Percentiles rank a stretch among this genome's conserved stretches.
Evolutionary conservation across 176 grass and related monocot genomes (phyloP).

Genomic region (Aegilops sharonensis): DNA sequence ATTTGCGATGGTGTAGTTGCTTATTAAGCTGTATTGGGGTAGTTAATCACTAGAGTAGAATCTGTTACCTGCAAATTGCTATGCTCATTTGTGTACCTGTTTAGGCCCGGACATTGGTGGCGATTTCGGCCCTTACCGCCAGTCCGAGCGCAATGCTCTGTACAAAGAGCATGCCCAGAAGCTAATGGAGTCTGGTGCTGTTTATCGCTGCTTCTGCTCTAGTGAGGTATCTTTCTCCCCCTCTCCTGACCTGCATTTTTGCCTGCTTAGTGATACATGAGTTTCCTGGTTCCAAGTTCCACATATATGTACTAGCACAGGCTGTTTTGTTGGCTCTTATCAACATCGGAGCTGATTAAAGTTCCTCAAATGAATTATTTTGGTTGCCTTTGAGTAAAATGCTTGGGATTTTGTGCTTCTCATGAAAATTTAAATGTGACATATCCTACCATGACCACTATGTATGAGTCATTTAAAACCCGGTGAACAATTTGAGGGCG

Average conservation of each 20-base stretch:
- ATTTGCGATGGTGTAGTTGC: neutral
- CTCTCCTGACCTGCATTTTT: neutral
- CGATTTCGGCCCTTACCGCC: conserved; percentile 84
- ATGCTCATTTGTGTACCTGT: neutral
- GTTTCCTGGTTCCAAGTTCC: neutral
- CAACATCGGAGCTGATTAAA: neutral
- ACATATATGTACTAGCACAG: neutral
- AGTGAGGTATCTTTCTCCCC: conserved; percentile 50
- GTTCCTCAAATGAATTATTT: neutral
- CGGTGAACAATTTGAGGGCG: neutral
- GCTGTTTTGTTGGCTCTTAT: neutral
- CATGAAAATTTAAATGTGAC: neutral
- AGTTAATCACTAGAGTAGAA: neutral
- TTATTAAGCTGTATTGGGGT: neutral
- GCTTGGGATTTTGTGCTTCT: neutral
- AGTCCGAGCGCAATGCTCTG: conserved; percentile 82
- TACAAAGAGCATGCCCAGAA: conserved; percentile 87
- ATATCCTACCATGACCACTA: neutral
- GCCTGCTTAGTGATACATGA: neutral
- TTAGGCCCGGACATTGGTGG: conserved; percentile 76
- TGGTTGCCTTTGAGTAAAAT: neutral
- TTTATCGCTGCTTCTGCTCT: conserved; percentile 94
- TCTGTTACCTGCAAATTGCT: neutral
- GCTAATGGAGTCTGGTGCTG: conserved; percentile 73
- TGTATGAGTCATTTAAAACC: neutral